Evolutionary conservation across 2,329 filamentous ascomycete species (phyloP).

Genomic region (Coniella vitis): DNA sequence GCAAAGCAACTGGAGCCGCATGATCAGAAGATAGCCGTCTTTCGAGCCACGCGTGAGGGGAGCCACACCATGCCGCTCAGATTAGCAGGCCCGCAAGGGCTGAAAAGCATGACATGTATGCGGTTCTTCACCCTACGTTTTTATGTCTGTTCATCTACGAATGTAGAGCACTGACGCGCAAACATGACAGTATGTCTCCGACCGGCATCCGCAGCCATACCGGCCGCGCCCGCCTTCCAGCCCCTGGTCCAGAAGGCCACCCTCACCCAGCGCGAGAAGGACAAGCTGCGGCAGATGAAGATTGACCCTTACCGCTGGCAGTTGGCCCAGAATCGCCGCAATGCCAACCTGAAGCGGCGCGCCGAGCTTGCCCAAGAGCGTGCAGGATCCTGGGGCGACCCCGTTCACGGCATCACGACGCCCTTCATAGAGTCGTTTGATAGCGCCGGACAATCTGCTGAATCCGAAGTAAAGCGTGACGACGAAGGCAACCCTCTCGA

Average conservation of each 20-base stretch:
- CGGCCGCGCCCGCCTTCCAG: slow-evolving; percentile 43
- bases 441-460: slow-evolving; percentile 45
- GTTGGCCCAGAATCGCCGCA: slow-evolving; percentile 76
- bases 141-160: slow-evolving; percentile 14
- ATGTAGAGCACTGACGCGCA: slow-evolving; percentile 18
- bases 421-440: slow-evolving; percentile 80
- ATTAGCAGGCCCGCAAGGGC: slow-evolving; percentile 53
- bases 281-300: slow-evolving; percentile 59
- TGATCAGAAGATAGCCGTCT: slow-evolving; percentile 9
- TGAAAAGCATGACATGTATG: slow-evolving; percentile 56
- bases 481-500: slow-evolving; percentile 34
- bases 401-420: slow-evolving; percentile 70
- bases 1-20: slow-evolving; percentile 4
- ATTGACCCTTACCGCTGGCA: slow-evolving; percentile 77
- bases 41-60: slow-evolving; percentile 16
- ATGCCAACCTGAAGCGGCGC: slow-evolving; percentile 72
- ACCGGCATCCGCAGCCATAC: slow-evolving; percentile 30
- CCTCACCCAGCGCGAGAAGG: slow-evolving; percentile 53
- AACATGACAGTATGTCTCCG: slow-evolving; percentile 51
- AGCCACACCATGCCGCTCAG: slow-evolving; percentile 57
- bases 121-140: slow-evolving; percentile 18
- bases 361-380: slow-evolving; percentile 61
- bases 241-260: slow-evolving; percentile 59
- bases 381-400: slow-evolving; percentile 62
- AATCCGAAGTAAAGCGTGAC: slow-evolving; percentile 31